phyloP scores from a whole-genome alignment of 106 monocot species.

The Allium sativum region DNA sequence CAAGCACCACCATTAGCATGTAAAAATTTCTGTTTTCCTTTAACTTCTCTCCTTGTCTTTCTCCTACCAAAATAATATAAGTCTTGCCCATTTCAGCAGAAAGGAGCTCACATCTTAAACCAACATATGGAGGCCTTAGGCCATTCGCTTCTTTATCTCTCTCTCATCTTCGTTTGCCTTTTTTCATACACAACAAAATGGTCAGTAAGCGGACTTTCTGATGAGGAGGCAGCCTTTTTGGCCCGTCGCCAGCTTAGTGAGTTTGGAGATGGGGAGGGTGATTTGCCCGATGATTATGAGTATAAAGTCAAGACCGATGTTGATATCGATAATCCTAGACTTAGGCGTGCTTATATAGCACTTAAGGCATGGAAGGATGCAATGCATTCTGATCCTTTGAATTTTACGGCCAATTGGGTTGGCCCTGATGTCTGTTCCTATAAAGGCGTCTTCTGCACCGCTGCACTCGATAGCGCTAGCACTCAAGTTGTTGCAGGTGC shows the following conservation, averaged over 20 bases:
- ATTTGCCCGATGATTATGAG: conserved; percentile 40
- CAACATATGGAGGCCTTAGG: conserved; percentile 13
- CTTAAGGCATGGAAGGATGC: conserved; percentile 48
- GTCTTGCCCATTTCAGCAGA: conserved; percentile 15
- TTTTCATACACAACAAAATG: no score
- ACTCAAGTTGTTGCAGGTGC: conserved; percentile 7
- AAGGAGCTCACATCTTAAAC: background rate
- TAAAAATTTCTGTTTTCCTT: background rate
- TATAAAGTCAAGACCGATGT: conserved; percentile 20
- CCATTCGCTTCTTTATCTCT: conserved; percentile 9
- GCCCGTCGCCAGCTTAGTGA: conserved; percentile 21
- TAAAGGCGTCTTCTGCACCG: conserved; percentile 36
- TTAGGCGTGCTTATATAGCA: conserved; percentile 32
- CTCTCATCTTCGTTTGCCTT: conserved; percentile 2
- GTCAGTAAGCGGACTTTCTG: background rate
- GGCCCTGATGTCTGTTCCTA: conserved; percentile 44
- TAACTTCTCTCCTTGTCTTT: background rate
- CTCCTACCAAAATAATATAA: background rate
- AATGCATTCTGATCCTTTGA: conserved; percentile 42
- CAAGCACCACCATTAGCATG: background rate
- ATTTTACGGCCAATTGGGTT: conserved; percentile 40
- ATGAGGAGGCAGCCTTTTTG: conserved; percentile 24
- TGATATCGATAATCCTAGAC: conserved; percentile 25
- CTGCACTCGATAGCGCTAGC: conserved; percentile 13
- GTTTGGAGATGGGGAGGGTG: conserved; percentile 3